Percentiles rank a stretch among this genome's conserved stretches.
Conservation (phyloP, 2,329 filamentous ascomycete species). For the Talaromyces islandicus region DNA sequence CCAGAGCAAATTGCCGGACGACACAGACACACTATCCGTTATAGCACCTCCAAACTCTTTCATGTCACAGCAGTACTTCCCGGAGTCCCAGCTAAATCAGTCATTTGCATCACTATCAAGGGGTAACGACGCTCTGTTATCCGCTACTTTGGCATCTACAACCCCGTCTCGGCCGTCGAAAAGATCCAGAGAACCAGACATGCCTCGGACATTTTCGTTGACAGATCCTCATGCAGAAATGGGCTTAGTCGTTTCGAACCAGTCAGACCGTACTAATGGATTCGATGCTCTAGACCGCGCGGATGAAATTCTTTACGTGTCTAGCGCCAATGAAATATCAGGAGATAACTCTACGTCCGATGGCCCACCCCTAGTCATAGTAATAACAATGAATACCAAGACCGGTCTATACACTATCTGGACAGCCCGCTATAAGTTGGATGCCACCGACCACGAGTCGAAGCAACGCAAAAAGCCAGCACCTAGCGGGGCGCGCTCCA, state of each 20-base stretch:
- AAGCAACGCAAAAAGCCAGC: slow-evolving; percentile 40
- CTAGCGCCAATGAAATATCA: slow-evolving; percentile 52
- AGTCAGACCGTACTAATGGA: slow-evolving; percentile 26
- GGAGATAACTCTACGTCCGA: slow-evolving; percentile 22
- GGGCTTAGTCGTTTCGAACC: slow-evolving; percentile 66
- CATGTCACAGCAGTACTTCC: slow-evolving; percentile 56
- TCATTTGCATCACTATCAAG: slow-evolving; percentile 25
- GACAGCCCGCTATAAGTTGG: slow-evolving; percentile 71
- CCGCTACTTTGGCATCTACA: slow-evolving; percentile 43
- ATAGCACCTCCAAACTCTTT: slow-evolving; percentile 76
- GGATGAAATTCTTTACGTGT: slow-evolving; percentile 81
- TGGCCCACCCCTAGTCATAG: slow-evolving; percentile 58
- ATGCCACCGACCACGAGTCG: slow-evolving; percentile 48
- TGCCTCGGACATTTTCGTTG: slow-evolving; percentile 67
- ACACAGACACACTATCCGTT: slow-evolving; percentile 26
- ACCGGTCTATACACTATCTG: slow-evolving; percentile 76
- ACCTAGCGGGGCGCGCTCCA: slow-evolving; percentile 61
- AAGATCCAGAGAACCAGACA: slow-evolving; percentile 50
- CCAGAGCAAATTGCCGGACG: slow-evolving; percentile 62
- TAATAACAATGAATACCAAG: slow-evolving; percentile 74
- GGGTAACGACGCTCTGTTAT: slow-evolving; percentile 40
- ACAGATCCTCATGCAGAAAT: slow-evolving; percentile 82
- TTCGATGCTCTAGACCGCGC: slow-evolving; percentile 63
- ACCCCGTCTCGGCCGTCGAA: slow-evolving; percentile 51
- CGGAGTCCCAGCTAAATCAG: slow-evolving; percentile 27